phyloP scores from a whole-genome alignment of 2,329 filamentous ascomycete genomes.

The Raffaelea ambrosiae region DNA sequence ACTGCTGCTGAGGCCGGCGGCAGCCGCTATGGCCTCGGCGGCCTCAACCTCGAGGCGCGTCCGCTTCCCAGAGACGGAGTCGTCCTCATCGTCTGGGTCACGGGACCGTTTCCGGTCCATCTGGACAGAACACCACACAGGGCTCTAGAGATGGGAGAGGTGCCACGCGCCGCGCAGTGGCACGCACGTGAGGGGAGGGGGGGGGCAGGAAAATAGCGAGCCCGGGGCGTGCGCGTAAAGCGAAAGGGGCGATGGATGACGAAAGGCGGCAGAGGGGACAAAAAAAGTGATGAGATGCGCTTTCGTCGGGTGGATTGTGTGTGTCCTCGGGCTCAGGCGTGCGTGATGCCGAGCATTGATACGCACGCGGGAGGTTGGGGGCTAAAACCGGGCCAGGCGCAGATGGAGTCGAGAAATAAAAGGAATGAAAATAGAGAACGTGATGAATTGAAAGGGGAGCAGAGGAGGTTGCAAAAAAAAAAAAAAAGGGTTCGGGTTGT shows the following conservation, averaged over 20 bases:
- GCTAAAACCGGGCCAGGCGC: not conserved
- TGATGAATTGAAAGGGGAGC: not conserved
- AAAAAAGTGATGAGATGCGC: not conserved
- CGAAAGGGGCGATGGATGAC: not conserved
- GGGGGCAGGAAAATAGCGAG: too few relatives aligned
- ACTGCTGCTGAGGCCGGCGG: not conserved
- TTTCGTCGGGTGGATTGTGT: too few relatives aligned
- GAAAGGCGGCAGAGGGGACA: not conserved
- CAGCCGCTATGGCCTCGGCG: not conserved
- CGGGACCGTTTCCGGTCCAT: conserved; percentile 12
- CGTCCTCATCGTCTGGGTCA: conserved; percentile 9
- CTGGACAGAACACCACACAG: not conserved
- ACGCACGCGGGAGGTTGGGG: too few relatives aligned
- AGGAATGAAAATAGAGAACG: not conserved
- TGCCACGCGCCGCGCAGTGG: too few relatives aligned
- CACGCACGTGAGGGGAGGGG: not conserved
- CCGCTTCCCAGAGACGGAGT: conserved; percentile 9
- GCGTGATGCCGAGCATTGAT: too few relatives aligned
- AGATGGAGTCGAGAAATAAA: not conserved
- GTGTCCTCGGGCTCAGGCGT: too few relatives aligned
- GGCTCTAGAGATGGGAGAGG: not conserved
- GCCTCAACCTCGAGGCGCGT: conserved; percentile 4
- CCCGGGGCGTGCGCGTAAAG: not conserved
- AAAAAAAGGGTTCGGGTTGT: not conserved
- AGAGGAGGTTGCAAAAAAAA: not conserved